These are phyloP conservation scores for Rubroboletus satanas DNA, from an alignment of 768 basidiomycete genomes.

Conservation along the genomic window DNA sequence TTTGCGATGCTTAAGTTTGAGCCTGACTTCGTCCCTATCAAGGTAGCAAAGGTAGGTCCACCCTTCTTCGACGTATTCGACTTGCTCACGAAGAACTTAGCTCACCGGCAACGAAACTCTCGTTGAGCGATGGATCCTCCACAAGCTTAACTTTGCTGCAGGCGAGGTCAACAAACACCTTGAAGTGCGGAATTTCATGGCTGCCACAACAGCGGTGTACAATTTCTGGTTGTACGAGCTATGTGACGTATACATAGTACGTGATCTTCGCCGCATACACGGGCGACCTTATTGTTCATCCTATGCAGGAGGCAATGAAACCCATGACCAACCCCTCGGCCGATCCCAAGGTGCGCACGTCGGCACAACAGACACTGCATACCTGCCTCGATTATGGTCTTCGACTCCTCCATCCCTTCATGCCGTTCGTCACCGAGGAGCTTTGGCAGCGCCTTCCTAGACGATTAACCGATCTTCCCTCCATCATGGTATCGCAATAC, in stretches of 20 bases:
- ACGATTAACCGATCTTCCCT: slow-evolving; percentile 72
- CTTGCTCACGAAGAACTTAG: slow-evolving; percentile 36
- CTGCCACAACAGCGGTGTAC: slow-evolving; percentile 77
- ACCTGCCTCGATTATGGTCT: slow-evolving; percentile 91
- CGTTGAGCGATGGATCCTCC: slow-evolving; percentile 92
- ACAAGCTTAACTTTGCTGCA: slow-evolving; percentile 85
- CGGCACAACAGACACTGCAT: slow-evolving; percentile 94
- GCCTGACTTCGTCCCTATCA: slow-evolving; percentile 71
- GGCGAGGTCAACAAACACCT: slow-evolving; percentile 72
- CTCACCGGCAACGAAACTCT: slow-evolving; percentile 87
- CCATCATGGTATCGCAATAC: slow-evolving; percentile 87
- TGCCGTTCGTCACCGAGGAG: slow-evolving; percentile 99
- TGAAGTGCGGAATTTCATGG: slow-evolving; percentile 86
- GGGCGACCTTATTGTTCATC: not conserved
- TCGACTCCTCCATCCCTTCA: slow-evolving; percentile 91
- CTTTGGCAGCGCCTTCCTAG: slow-evolving; percentile 95
- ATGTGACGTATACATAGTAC: slow-evolving; percentile 97
- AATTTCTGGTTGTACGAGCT: slow-evolving; percentile 98
- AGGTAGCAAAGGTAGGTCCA: slow-evolving; percentile 58
- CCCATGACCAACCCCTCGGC: slow-evolving; percentile 87
- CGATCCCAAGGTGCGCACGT: slow-evolving; percentile 57
- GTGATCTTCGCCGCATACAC: slow-evolving; percentile 27
- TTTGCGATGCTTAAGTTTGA: slow-evolving; percentile 99
- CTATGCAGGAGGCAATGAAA: slow-evolving; percentile 90
- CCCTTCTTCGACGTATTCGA: not conserved